These are phyloP conservation scores for Spergularia marina DNA, from an alignment of 148 eudicot genomes.

Conservation along the genomic window DNA sequence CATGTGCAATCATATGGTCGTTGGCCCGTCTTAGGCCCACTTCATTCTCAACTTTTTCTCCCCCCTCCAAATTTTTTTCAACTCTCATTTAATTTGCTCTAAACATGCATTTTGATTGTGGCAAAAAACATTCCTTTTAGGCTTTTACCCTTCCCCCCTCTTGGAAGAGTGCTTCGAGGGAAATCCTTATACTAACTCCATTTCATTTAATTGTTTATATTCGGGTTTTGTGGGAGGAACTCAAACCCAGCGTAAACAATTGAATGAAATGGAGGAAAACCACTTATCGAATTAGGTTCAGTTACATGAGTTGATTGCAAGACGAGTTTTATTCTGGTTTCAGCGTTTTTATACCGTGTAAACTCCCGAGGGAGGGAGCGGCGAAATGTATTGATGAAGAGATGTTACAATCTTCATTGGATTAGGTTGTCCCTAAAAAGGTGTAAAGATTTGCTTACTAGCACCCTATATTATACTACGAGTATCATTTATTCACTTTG, in stretches of 20 bases:
- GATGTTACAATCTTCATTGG: not conserved
- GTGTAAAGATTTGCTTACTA: not conserved
- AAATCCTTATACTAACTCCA: too few relatives aligned
- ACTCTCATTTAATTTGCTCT: not conserved
- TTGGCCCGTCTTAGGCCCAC: constrained; percentile 58
- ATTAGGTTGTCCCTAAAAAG: not conserved
- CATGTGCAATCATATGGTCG: constrained; percentile 94
- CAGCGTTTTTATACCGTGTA: too few relatives aligned
- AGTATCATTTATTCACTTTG: constrained; percentile 2
- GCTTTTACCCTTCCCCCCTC: too few relatives aligned
- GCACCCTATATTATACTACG: not conserved
- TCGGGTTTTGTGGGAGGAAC: too few relatives aligned
- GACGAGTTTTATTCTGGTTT: too few relatives aligned
- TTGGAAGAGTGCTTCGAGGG: too few relatives aligned
- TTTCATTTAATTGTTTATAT: too few relatives aligned
- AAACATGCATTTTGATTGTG: not conserved
- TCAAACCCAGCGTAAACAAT: too few relatives aligned
- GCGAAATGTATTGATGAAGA: not conserved
- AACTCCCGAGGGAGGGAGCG: too few relatives aligned
- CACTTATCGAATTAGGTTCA: too few relatives aligned
- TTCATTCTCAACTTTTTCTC: constrained; percentile 29
- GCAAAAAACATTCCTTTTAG: not conserved
- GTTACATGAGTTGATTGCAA: too few relatives aligned
- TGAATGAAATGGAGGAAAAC: too few relatives aligned
- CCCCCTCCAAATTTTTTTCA: constrained; percentile 2